A percentile compares a stretch with the other conserved stretches of the same genome.
Conservation (phyloP, 78 protist species). For the Speleostelium caveatum region DNA sequence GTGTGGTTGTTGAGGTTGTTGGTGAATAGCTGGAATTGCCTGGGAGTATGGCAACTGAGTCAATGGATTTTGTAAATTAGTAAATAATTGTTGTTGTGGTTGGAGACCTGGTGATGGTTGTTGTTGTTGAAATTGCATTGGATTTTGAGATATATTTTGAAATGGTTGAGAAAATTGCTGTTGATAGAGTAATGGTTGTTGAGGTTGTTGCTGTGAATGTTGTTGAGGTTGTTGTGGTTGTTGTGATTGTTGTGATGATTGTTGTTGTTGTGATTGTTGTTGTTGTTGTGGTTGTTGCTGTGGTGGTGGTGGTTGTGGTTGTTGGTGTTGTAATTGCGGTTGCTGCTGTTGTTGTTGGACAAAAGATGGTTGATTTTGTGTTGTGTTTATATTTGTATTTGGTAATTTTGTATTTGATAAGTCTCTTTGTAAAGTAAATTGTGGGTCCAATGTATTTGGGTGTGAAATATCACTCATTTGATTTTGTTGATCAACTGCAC, state of each 20-base stretch:
- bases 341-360: slow-evolving; percentile 4
- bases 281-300: not conserved
- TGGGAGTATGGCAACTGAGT: not conserved
- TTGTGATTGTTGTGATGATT: not conserved
- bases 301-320: slow-evolving; percentile 3
- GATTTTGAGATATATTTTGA: not conserved
- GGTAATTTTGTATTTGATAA: not conserved
- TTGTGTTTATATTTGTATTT: not conserved
- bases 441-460: not conserved
- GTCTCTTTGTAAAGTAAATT: not conserved
- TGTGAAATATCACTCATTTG: not conserved
- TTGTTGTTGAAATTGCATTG: not conserved
- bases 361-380: slow-evolving; percentile 1
- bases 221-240: slow-evolving; percentile 12
- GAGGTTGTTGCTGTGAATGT: not conserved
- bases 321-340: slow-evolving; percentile 3
- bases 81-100: not conserved
- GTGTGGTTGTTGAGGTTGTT: slow-evolving; percentile 20
- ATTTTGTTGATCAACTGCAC: slow-evolving; percentile 35
- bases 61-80: not conserved
- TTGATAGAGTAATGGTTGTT: not conserved
- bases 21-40: not conserved
- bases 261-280: slow-evolving; percentile 30
- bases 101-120: not conserved
- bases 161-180: slow-evolving; percentile 29